Evolutionary conservation across 768 basidiomycete genomes (phyloP), one percentile per base, ranked within the genome.

Genomic region (Suillus subalutaceus): DNA sequence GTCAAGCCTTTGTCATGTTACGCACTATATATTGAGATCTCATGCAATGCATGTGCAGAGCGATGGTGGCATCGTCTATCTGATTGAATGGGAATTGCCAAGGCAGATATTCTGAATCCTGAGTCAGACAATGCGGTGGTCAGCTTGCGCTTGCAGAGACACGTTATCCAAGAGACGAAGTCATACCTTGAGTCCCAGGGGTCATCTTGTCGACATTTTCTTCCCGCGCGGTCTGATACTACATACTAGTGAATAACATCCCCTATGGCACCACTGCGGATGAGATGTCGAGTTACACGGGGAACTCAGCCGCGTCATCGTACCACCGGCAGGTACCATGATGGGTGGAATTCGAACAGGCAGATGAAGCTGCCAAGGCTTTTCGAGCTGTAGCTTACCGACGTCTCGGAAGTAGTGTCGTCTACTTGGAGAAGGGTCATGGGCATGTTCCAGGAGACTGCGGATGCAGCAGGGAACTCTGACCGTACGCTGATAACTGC

Each of bases 141-240:
- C 65, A 97, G 75, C 88, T 99, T 46, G 97, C 97, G 0, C 82
- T 99, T 46, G 97, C 97, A 0, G 97, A 99, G 78, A 97, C 97
- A 20, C 93, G 96, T 99, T 77, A 96, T 99, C 65, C 87, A 92
- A 66, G 97, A 99, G 77, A 99, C 96, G 1, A 97, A 97, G 73
- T 78, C 88, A 0, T 97, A 93, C 77, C 86, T 98, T 20, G 93
- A 96, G 73, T 83, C 85, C 3, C 87, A 92, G 65, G 91, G 18
- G 88, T 92, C 65, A 74, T 88, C 23, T 77, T 92, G 1, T 82
- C 86, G 3, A 81, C 88, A 0, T 89, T 92, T 69, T 81, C 83
- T 4, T 78, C 83, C 1, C 62, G 79, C 79, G 4, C 83, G 87
- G 16, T 96, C 94, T 0, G 88, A 91, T 71, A 96, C 93, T 0